phyloP scores from a whole-genome alignment of 352 stramenopile species.

The Globisporangium perplexum region DNA sequence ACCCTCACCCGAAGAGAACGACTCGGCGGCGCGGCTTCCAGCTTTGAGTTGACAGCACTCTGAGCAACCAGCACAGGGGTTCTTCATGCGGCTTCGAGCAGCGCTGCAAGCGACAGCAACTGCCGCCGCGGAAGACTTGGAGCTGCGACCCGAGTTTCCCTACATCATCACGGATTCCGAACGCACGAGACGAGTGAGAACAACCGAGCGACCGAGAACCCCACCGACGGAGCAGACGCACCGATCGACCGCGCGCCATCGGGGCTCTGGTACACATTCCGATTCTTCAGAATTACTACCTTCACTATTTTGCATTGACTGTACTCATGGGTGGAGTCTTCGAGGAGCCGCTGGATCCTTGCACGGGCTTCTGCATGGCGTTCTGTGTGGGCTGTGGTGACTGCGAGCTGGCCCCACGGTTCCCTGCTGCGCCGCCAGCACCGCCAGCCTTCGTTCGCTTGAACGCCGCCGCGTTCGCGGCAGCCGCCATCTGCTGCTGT shows the following conservation, averaged over 20 bases:
- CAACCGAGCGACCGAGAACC: no score
- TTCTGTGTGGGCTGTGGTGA: constrained; percentile 44
- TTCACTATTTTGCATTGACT: constrained; percentile 82
- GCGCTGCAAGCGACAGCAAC: no score
- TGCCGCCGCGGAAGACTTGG: no score
- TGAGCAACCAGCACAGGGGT: no score
- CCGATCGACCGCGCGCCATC: not conserved
- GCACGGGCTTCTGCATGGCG: constrained; percentile 65
- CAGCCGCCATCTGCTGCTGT: constrained; percentile 78
- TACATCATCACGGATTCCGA: no score
- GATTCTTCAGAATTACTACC: constrained; percentile 16
- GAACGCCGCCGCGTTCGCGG: constrained; percentile 73
- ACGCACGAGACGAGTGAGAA: not conserved
- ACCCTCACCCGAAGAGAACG: not conserved
- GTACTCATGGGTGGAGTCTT: constrained; percentile 86
- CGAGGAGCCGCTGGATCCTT: constrained; percentile 60
- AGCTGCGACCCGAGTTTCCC: no score
- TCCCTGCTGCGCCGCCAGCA: constrained; percentile 16
- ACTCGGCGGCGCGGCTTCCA: constrained; percentile 5
- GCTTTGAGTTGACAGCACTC: not conserved
- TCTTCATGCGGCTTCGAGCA: no score
- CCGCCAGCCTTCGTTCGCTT: constrained; percentile 73
- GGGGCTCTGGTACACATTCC: constrained; percentile 9
- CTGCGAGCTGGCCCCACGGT: constrained; percentile 33
- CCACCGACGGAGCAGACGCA: not conserved